phyloP scores from a whole-genome alignment of 2,329 filamentous ascomycete genomes.

The Colletotrichum destructivum region DNA sequence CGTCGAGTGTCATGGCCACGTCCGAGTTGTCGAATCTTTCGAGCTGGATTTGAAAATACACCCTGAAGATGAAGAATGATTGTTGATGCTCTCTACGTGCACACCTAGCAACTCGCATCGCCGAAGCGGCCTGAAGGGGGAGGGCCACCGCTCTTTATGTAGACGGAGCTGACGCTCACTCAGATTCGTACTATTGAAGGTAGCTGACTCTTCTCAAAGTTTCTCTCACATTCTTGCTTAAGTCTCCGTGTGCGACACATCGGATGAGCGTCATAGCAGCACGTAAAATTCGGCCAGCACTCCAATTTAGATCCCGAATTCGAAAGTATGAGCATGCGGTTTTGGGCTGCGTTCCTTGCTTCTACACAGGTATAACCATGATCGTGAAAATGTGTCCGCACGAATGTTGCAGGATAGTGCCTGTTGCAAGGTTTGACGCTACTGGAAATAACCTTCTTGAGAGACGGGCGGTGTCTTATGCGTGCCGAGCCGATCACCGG shows the following conservation, averaged over 20 bases:
- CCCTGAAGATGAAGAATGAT: neutral
- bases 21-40: no score
- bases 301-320: neutral
- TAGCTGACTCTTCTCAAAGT: no score
- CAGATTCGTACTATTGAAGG: no score
- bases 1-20: constrained; percentile 2
- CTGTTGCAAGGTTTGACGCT: no score
- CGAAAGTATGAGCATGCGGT: neutral
- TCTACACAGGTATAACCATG: neutral
- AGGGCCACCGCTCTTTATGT: neutral
- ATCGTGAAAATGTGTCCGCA: neutral
- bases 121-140: no score
- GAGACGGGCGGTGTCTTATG: neutral
- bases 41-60: no score
- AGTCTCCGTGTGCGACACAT: neutral
- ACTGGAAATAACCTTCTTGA: no score
- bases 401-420: neutral
- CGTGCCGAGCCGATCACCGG: neutral
- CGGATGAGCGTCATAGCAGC: neutral
- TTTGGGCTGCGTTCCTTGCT: no score
- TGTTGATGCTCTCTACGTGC: no score
- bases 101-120: neutral
- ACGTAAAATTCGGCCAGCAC: no score
- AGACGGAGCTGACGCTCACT: neutral
- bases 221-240: neutral